phyloP scores from a whole-genome alignment of 192 early-diverging fungal genomes.

The Diversispora eburnea region DNA sequence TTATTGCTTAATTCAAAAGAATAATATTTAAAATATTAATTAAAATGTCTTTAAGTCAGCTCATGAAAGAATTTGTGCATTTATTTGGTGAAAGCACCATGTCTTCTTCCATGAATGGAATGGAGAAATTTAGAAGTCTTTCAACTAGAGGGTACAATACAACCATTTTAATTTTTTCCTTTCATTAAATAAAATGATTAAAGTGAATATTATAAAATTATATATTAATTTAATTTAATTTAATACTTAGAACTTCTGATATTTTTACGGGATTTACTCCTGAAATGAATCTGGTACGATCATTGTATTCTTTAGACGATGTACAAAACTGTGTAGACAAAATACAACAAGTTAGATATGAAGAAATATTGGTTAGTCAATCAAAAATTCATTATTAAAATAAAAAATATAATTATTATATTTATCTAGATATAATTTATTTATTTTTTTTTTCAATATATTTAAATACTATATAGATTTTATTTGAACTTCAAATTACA shows the following conservation, averaged over 20 bases:
- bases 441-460: constrained; percentile 7
- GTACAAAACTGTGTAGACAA: constrained; percentile 57
- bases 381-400: too few relatives aligned
- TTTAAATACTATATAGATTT: constrained; percentile 29
- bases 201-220: too few relatives aligned
- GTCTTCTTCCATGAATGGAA: too few relatives aligned
- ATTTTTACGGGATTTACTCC: neutral
- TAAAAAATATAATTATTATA: too few relatives aligned
- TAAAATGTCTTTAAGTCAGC: constrained; percentile 35
- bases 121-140: too few relatives aligned
- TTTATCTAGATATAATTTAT: neutral
- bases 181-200: too few relatives aligned
- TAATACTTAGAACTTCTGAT: neutral
- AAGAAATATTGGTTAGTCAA: constrained; percentile 48
- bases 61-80: constrained; percentile 61
- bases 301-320: constrained; percentile 56
- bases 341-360: constrained; percentile 55
- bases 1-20: neutral
- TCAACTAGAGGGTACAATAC: too few relatives aligned
- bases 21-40: neutral
- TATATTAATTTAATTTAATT: neutral
- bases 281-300: constrained; percentile 26
- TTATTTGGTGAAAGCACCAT: constrained; percentile 42
- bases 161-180: too few relatives aligned
- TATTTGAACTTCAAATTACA: constrained; percentile 43